Percentiles rank a stretch among this genome's conserved stretches.
phyloP scores from a whole-genome alignment of 768 basidiomycete genomes.

The Rhodotorula kratochvilovae region DNA sequence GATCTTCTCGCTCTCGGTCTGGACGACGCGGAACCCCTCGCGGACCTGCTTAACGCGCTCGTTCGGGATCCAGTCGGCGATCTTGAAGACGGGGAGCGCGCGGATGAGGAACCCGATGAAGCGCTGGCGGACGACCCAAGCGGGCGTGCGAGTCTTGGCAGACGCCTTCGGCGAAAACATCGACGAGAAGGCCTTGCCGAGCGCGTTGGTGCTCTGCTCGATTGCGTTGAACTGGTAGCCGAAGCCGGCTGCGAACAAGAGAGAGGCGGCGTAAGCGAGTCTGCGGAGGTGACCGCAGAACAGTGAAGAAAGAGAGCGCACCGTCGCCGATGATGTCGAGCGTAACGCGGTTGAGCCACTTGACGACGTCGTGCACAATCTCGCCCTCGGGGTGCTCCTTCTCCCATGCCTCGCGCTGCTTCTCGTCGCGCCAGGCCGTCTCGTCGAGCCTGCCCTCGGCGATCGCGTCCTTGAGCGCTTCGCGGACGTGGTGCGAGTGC shows the following conservation, averaged over 20 bases:
- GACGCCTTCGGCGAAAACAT: conserved; percentile 24
- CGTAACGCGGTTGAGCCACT: conserved; percentile 46
- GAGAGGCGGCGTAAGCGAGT: not conserved
- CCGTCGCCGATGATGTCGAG: conserved; percentile 43
- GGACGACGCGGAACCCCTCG: conserved; percentile 27
- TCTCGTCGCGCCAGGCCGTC: conserved; percentile 1
- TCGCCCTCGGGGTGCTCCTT: conserved; percentile 1
- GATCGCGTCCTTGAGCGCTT: conserved; percentile 12
- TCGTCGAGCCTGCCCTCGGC: conserved; percentile 1
- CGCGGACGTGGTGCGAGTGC: conserved; percentile 29
- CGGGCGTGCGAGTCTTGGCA: not conserved
- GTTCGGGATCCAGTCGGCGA: conserved; percentile 28
- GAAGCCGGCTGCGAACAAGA: conserved; percentile 34
- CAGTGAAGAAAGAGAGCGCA: not conserved
- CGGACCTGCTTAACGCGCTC: conserved; percentile 4
- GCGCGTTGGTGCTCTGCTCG: conserved; percentile 8
- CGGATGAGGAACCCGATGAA: conserved; percentile 21
- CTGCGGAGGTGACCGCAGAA: not conserved
- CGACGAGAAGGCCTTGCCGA: conserved; percentile 33
- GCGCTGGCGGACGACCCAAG: not conserved
- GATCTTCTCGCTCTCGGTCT: conserved; percentile 36
- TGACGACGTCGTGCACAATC: conserved; percentile 45
- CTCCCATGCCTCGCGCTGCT: not conserved
- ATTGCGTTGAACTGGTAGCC: conserved; percentile 37
- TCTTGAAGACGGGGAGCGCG: conserved; percentile 27